Base-by-base conservation (phyloP, 108 stramenopile species). In the Schizochytrium sp. region DNA sequence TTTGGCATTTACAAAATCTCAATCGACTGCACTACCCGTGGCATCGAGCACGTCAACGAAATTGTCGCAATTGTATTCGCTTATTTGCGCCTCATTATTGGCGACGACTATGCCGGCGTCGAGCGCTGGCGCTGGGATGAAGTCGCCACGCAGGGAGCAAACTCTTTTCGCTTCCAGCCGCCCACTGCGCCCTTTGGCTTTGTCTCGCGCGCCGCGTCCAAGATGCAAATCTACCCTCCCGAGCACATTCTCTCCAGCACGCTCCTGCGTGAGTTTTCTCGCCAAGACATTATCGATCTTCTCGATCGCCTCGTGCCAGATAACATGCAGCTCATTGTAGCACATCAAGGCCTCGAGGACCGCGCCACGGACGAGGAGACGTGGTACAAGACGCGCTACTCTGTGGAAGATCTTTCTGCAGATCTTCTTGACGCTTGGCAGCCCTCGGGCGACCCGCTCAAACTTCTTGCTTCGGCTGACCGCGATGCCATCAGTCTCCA, bases 331-430 rank as follows among this genome's bases (percentile, higher is more conserved):
- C 28, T 89, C 41, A 16, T 43, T 14, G 25, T 89, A 5, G 47
- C 25, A 10, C 34, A 51, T 28, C 44, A 89, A 41, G 76, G 88
- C 28, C 44, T 58, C 28, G 44, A 87, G 14, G 69, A 88, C 43
- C 76, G 94, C 60, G 93, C 92, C 43, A 72, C 72, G 4, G 53
- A 93, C 28, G 89, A 72, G 21, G 98, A 98, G 89, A 93, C 92
- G 48, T 94, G 97, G 94, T 99, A 99, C 90, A 96, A 96, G 14
- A 98, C 96, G 6, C 91, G 90, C 53, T 98, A 97, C 91, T 94
- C 93, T 34, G 90, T 92, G 45, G 45, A 87, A 12, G 60, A 89
- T 16, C 69, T 97, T 41, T 28, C 93, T 0, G 89, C 91, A 4
- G 95, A 93, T 6, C 87, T 94, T 72, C 53, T 92, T 28, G 88